Conservation (phyloP, 768 basidiomycete genomes). For the Rhodocollybia butyracea region DNA sequence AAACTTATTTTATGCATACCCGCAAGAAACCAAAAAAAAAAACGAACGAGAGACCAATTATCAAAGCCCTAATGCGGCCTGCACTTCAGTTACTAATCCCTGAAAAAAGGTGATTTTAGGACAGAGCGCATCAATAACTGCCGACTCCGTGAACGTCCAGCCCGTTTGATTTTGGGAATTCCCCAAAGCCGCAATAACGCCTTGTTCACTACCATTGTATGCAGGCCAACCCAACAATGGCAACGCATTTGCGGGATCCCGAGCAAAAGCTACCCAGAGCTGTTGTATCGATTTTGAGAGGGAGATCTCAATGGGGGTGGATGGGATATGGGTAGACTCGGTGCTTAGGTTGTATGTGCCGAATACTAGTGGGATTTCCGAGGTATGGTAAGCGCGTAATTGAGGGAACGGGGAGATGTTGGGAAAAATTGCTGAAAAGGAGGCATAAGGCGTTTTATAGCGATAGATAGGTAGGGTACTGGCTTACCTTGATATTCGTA, state of each 20-base stretch:
- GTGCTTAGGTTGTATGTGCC: not conserved
- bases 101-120: not conserved
- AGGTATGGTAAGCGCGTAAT: slow-evolving; percentile 34
- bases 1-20: too few relatives aligned
- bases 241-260: slow-evolving; percentile 31
- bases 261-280: slow-evolving; percentile 42
- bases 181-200: slow-evolving; percentile 20
- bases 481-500: slow-evolving; percentile 28
- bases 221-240: slow-evolving; percentile 22
- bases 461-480: not conserved
- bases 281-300: slow-evolving; percentile 32
- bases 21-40: too few relatives aligned
- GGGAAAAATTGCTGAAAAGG: slow-evolving; percentile 28
- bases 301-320: slow-evolving; percentile 19
- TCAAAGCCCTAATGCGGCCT: too few relatives aligned
- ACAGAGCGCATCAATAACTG: slow-evolving; percentile 16
- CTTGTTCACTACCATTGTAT: slow-evolving; percentile 18
- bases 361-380: slow-evolving; percentile 38
- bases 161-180: slow-evolving; percentile 19
- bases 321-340: slow-evolving; percentile 20
- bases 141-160: slow-evolving; percentile 13
- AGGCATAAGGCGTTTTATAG: not conserved
- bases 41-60: too few relatives aligned
- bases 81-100: too few relatives aligned
- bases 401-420: slow-evolving; percentile 30